Conservation (phyloP, 345 rosid species). For the Boechera retrofracta region DNA sequence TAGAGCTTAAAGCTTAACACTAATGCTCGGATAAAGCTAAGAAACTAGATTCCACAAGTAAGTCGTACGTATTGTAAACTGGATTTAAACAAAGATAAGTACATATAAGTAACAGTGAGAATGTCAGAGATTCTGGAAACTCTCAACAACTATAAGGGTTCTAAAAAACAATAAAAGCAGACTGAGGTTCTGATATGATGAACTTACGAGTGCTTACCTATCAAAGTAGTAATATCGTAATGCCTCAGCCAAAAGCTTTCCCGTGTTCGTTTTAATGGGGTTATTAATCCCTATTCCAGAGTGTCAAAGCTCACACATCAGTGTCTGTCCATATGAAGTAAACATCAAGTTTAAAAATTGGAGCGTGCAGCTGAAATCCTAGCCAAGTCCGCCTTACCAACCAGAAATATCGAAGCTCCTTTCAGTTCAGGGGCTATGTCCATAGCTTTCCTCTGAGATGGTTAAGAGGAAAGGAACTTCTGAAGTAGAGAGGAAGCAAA, state of each 20-base stretch:
- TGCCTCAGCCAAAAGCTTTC: slow-evolving; percentile 68
- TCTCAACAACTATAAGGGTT: background rate
- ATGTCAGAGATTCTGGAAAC: background rate
- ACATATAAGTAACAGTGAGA: slow-evolving; percentile 4
- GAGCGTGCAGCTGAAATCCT: background rate
- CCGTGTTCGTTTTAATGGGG: slow-evolving; percentile 62
- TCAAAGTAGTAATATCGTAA: slow-evolving; percentile 82
- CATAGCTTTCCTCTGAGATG: slow-evolving; percentile 70
- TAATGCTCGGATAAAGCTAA: background rate
- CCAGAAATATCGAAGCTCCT: slow-evolving; percentile 83
- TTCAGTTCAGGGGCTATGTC: slow-evolving; percentile 62
- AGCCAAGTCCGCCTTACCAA: slow-evolving; percentile 61
- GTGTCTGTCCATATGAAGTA: slow-evolving; percentile 1
- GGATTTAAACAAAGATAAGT: background rate
- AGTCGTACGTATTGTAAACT: background rate
- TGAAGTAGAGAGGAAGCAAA: slow-evolving; percentile 18
- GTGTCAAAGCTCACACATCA: slow-evolving; percentile 37
- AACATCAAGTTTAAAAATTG: background rate
- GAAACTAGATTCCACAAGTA: slow-evolving; percentile 9
- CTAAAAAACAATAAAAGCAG: background rate
- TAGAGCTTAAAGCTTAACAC: slow-evolving; percentile 20
- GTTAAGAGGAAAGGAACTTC: slow-evolving; percentile 27
- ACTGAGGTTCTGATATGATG: background rate
- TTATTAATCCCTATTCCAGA: slow-evolving; percentile 61
- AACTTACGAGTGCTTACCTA: slow-evolving; percentile 52